These are phyloP conservation scores for Amphibolis antarctica DNA, from an alignment of 106 monocot species.

Conservation along the genomic window DNA sequence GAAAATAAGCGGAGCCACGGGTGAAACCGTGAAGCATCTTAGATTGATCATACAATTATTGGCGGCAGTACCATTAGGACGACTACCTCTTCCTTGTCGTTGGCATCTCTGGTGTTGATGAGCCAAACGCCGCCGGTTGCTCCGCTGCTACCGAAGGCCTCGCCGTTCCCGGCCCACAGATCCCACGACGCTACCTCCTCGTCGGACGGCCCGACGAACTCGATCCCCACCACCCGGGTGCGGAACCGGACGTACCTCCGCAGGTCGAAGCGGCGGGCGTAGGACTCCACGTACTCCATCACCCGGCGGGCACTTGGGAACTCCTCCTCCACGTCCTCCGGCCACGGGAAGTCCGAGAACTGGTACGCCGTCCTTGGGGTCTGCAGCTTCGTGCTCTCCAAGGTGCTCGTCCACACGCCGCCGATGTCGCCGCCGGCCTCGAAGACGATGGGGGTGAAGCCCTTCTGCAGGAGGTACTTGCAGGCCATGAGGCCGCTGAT, in stretches of 20 bases:
- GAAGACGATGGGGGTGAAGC: slow-evolving; percentile 49
- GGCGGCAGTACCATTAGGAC: too few species aligned
- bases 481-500: slow-evolving; percentile 72
- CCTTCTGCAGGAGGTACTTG: slow-evolving; percentile 36
- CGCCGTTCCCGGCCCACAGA: slow-evolving; percentile 23
- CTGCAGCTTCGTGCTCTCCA: slow-evolving; percentile 62
- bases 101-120: too few species aligned
- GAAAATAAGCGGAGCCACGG: too few species aligned
- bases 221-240: slow-evolving; percentile 41
- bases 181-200: slow-evolving; percentile 25
- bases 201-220: slow-evolving; percentile 18
- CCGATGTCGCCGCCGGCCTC: slow-evolving; percentile 72
- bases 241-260: slow-evolving; percentile 41
- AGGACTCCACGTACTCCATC: slow-evolving; percentile 59
- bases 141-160: slow-evolving; percentile 55
- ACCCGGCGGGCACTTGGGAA: slow-evolving; percentile 65
- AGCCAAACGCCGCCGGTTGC: slow-evolving; percentile 3
- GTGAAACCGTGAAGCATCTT: too few species aligned
- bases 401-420: slow-evolving; percentile 77
- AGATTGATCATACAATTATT: too few species aligned
- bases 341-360: slow-evolving; percentile 88
- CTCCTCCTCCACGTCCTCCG: slow-evolving; percentile 32
- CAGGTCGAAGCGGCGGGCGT: slow-evolving; percentile 58
- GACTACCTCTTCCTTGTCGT: too few species aligned
- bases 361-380: slow-evolving; percentile 78